These are phyloP conservation scores for Thelonectria olida DNA, from an alignment of 2,329 filamentous ascomycete genomes.

Conservation along the genomic window DNA sequence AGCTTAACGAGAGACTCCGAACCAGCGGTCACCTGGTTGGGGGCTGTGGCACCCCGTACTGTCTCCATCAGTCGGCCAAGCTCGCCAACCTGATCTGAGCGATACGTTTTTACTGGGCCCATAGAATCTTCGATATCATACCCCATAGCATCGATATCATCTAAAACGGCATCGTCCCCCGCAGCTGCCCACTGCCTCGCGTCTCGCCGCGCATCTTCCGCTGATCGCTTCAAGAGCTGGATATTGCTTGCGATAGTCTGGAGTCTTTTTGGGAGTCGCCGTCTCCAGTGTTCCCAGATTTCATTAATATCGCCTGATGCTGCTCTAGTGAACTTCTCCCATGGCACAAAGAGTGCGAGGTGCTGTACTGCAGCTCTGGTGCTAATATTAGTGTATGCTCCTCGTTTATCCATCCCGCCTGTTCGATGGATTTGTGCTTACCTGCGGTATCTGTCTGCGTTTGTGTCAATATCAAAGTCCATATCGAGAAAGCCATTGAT, in stretches of 20 bases:
- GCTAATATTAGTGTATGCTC: too few relatives aligned
- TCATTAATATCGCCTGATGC: neutral
- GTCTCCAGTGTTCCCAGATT: neutral
- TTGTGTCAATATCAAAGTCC: slow-evolving; percentile 6
- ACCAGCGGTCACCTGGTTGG: neutral
- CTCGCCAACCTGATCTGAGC: neutral
- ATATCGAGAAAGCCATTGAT: slow-evolving; percentile 3
- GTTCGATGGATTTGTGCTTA: neutral
- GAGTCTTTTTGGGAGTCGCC: neutral
- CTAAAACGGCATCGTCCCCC: too few relatives aligned
- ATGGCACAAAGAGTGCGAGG: neutral
- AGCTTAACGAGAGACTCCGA: neutral
- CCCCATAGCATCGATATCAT: neutral
- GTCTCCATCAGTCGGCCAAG: neutral
- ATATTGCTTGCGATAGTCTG: slow-evolving; percentile 1
- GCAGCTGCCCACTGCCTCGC: too few relatives aligned
- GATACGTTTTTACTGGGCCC: neutral
- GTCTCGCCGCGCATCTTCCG: too few relatives aligned
- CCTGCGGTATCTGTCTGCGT: neutral
- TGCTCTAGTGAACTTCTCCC: neutral
- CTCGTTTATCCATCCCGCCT: too few relatives aligned
- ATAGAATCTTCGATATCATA: neutral
- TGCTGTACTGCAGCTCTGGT: neutral
- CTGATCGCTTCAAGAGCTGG: slow-evolving; percentile 8
- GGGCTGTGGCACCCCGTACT: neutral